A percentile compares a stretch with the other conserved stretches of the same genome.
phyloP scores from a whole-genome alignment of 176 grass and related monocot genomes.

The Metroxylon sagu region DNA sequence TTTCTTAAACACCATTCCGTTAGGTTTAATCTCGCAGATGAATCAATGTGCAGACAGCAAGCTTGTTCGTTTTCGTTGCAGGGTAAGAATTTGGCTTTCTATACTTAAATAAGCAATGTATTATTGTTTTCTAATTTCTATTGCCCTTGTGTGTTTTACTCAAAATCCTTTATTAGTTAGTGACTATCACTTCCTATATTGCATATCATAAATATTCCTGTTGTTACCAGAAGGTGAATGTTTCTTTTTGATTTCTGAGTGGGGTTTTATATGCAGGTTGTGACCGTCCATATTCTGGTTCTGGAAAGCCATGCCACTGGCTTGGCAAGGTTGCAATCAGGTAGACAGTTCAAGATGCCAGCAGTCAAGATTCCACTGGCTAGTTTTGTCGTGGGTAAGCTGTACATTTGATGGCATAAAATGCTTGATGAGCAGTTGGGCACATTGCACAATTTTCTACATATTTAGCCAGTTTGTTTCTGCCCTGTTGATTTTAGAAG shows the following conservation, averaged over 20 bases:
- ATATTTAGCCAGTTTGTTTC: too few species aligned
- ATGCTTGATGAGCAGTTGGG: too few species aligned
- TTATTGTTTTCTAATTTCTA: background rate
- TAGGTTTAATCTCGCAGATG: slow-evolving; percentile 32
- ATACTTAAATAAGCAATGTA: too few species aligned
- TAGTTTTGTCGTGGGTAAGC: slow-evolving; percentile 81
- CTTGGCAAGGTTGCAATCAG: slow-evolving; percentile 10
- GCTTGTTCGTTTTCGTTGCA: slow-evolving; percentile 39
- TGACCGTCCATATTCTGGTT: slow-evolving; percentile 37
- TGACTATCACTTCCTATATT: too few species aligned
- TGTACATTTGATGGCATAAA: background rate
- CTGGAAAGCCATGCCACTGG: slow-evolving; percentile 42
- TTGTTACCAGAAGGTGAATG: background rate
- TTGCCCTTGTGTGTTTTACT: background rate
- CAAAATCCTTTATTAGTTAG: background rate
- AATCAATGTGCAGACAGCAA: slow-evolving; percentile 26
- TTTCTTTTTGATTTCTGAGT: slow-evolving; percentile 1
- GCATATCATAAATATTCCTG: too few species aligned
- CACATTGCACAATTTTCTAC: too few species aligned
- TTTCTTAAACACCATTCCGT: slow-evolving; percentile 15
- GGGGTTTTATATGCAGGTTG: slow-evolving; percentile 34
- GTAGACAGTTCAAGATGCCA: slow-evolving; percentile 13
- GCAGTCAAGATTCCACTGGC: slow-evolving; percentile 48
- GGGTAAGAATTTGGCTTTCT: slow-evolving; percentile 34
- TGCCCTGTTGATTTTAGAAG: too few species aligned